A percentile compares a stretch with the other conserved stretches of the same genome.
These are phyloP conservation scores for Inga laurina DNA, from an alignment of 306 rosid genomes.

Conservation along the genomic window DNA sequence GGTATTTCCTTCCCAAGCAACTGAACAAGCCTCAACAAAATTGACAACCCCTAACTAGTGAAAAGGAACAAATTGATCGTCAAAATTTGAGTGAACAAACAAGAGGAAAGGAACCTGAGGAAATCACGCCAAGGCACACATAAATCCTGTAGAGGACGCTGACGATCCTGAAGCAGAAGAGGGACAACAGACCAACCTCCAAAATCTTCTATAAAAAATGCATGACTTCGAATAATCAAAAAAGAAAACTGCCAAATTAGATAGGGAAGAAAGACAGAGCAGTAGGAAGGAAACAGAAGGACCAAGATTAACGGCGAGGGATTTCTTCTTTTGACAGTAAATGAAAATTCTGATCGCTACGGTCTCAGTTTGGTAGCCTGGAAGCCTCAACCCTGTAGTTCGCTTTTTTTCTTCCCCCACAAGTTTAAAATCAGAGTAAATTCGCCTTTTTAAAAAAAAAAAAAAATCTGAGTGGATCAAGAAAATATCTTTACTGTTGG, in stretches of 20 bases:
- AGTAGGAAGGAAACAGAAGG: background rate
- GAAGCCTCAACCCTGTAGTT: no score
- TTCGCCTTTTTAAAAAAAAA: no score
- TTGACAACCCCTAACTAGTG: background rate
- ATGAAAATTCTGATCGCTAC: background rate
- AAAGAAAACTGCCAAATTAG: background rate
- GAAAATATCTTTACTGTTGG: no score
- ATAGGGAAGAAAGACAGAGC: background rate
- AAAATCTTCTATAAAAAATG: background rate
- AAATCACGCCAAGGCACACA: background rate
- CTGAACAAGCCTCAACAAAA: background rate
- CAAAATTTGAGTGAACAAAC: background rate
- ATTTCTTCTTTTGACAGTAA: background rate
- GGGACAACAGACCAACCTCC: constrained; percentile 10
- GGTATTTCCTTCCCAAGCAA: background rate
- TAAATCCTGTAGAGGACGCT: constrained; percentile 7
- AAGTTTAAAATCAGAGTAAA: no score
- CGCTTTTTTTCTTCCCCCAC: no score
- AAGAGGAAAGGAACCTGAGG: constrained; percentile 8
- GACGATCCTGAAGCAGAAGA: constrained; percentile 27
- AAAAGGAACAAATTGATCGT: background rate
- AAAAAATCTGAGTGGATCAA: no score
- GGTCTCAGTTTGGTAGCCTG: no score
- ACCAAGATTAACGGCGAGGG: constrained; percentile 23
- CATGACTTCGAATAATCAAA: background rate